A percentile compares a stretch with the other conserved stretches of the same genome.
Conservation (phyloP, 768 basidiomycete species). For the Amanita inopinata region DNA sequence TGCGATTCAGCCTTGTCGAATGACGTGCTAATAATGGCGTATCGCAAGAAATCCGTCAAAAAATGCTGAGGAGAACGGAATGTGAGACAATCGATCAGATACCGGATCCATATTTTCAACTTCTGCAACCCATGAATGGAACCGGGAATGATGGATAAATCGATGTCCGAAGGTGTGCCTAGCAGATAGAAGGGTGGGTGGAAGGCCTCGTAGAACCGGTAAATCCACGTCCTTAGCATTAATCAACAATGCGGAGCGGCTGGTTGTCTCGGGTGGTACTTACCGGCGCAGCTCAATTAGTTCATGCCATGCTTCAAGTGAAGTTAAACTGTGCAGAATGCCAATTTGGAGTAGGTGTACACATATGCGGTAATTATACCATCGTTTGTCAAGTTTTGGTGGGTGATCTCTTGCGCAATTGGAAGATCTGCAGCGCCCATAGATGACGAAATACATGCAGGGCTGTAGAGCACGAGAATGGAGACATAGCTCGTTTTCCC, state of each 20-base stretch:
- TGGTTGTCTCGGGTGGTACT: background rate
- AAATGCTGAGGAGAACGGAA: conserved; percentile 19
- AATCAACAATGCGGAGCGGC: conserved; percentile 8
- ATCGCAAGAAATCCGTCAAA: conserved; percentile 30
- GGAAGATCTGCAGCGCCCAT: conserved; percentile 20
- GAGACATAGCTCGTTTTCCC: conserved; percentile 28
- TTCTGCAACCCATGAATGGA: conserved; percentile 24
- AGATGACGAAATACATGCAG: conserved; percentile 19
- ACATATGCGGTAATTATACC: conserved; percentile 32
- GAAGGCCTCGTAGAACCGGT: conserved; percentile 36
- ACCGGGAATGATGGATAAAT: conserved; percentile 28
- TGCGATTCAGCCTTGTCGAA: conserved; percentile 27
- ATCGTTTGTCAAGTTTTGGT: conserved; percentile 13
- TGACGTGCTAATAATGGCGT: conserved; percentile 25
- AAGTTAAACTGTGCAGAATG: conserved; percentile 28
- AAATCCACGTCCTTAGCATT: conserved; percentile 32
- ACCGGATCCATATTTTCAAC: conserved; percentile 36
- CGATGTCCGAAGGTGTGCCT: conserved; percentile 31
- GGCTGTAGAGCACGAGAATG: conserved; percentile 23
- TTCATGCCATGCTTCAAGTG: conserved; percentile 12
- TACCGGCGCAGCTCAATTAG: background rate
- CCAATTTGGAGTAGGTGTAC: conserved; percentile 40
- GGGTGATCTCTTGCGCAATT: conserved; percentile 30
- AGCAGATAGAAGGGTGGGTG: conserved; percentile 37
- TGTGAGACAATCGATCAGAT: conserved; percentile 25